Evolutionary conservation across 768 basidiomycete species (phyloP), one percentile per base, ranked within the genome.

Genomic region (Tephrocybe sp.): DNA sequence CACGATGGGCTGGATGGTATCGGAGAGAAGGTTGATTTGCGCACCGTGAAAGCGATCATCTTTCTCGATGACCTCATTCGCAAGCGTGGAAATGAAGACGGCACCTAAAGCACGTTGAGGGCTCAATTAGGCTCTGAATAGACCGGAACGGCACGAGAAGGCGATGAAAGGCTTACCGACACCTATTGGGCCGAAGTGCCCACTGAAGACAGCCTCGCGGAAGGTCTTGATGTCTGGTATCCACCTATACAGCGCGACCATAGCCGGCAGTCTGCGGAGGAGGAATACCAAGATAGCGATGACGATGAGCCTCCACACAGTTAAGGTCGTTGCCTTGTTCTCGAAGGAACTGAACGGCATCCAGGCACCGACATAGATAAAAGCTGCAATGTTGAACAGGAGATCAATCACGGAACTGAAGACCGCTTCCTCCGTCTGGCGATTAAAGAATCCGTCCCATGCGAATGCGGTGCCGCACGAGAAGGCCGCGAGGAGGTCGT

Each of bases 381-480:
- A 98, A 3, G 90, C 89, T 24, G 93, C 92, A 54, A 93, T 82
- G 71, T 98, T 98, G 82, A 97, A 96, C 49, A 98, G 76, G 56
- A 98, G 73, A 68, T 98, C 92, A 61, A 98, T 92, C 59, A 98
- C 95, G 68, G 91, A 92, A 57, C 87, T 90, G 75, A 99, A 99
- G 53, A 93, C 86, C 24, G 91, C 82, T 65, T 98, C 95, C 63
- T 97, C 95, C 0, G 94, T 97, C 61, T 94, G 92, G 49, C 83
- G 82, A 67, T 92, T 92, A 75, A 90, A 90, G 72, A 93, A 95
- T 28, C 86, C 92, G 62, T 96, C 94, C 93, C 93, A 97, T 0
- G 93, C 96, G 64, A 98, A 99, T 2, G 93, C 92, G 4, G 92
- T 87, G 15, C 97, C 97, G 62, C 95, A 98, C 5, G 86, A 84